These are phyloP conservation scores for Diaporthe vaccinii DNA, from an alignment of 2,329 filamentous ascomycete genomes.

Conservation along the genomic window DNA sequence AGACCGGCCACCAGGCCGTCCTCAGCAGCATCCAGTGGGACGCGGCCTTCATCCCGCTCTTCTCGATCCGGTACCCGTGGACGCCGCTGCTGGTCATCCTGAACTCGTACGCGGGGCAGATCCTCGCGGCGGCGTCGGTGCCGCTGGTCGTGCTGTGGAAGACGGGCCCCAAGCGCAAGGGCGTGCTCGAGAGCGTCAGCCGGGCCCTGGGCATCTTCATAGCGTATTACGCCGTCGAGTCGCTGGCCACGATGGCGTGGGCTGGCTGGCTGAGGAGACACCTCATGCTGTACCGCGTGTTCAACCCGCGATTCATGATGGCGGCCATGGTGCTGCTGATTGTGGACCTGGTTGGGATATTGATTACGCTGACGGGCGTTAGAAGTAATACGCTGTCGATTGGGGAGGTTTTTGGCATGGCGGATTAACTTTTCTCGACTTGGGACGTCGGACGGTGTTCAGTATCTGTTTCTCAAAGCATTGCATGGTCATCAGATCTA, in stretches of 20 bases:
- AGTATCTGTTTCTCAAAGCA: background rate
- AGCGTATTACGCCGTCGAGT: constrained; percentile 85
- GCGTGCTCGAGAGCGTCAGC: constrained; percentile 77
- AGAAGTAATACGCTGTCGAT: constrained; percentile 84
- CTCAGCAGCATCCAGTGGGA: constrained; percentile 96
- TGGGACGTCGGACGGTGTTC: background rate
- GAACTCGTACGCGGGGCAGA: constrained; percentile 92
- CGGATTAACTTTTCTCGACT: constrained; percentile 54
- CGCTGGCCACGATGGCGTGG: constrained; percentile 90
- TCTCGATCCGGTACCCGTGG: constrained; percentile 89
- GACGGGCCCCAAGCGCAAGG: constrained; percentile 79
- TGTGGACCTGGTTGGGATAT: constrained; percentile 80
- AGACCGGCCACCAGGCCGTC: constrained; percentile 94
- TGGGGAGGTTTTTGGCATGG: constrained; percentile 90
- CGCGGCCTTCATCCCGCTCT: constrained; percentile 89
- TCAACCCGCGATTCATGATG: constrained; percentile 91
- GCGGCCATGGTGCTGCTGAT: constrained; percentile 79
- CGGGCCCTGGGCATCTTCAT: constrained; percentile 81
- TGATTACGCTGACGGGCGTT: constrained; percentile 80
- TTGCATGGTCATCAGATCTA: constrained; percentile 5
- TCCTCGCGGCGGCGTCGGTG: constrained; percentile 83
- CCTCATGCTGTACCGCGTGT: constrained; percentile 96
- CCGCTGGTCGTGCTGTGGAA: constrained; percentile 93
- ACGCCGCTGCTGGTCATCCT: constrained; percentile 83
- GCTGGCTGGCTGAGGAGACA: constrained; percentile 89